phyloP scores from a whole-genome alignment of 2,329 filamentous ascomycete genomes.

The Pseudogymnoascus verrucosus region DNA sequence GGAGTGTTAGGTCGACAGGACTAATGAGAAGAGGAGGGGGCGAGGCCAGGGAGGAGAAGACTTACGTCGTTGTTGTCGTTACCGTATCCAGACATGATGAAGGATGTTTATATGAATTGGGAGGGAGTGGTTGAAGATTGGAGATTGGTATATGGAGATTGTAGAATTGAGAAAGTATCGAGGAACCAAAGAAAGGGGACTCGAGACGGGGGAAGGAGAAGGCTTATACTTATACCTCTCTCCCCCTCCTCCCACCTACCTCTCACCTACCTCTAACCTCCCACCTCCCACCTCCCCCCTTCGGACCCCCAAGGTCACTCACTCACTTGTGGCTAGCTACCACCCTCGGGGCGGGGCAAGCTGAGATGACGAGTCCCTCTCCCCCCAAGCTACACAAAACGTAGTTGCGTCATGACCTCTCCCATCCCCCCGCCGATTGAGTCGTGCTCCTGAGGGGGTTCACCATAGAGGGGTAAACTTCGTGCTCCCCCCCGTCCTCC shows the following conservation, averaged over 20 bases:
- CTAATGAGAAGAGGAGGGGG: neutral
- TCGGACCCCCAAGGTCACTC: neutral
- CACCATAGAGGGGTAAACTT: neutral
- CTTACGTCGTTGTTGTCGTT: conserved; percentile 24
- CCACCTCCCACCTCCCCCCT: neutral
- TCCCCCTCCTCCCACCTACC: neutral
- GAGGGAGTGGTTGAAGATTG: conserved; percentile 9
- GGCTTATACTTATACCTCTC: neutral
- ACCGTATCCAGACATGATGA: conserved; percentile 28
- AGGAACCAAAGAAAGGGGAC: neutral
- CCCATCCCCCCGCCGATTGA: neutral
- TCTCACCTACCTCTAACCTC: neutral
- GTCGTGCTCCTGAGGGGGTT: neutral
- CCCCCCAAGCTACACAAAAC: neutral
- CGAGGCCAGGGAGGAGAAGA: neutral
- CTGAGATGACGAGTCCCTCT: neutral
- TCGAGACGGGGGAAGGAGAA: neutral
- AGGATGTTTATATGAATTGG: conserved; percentile 4
- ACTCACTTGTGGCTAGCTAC: too few relatives aligned
- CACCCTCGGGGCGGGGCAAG: neutral
- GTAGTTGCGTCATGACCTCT: neutral
- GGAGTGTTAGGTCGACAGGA: conserved; percentile 12
- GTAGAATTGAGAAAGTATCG: neutral
- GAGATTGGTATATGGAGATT: neutral
- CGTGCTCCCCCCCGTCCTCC: neutral